Evolutionary conservation across 257 asterid genomes (phyloP), one percentile per base, ranked within the genome.

Genomic region (Jasminum sambac): DNA sequence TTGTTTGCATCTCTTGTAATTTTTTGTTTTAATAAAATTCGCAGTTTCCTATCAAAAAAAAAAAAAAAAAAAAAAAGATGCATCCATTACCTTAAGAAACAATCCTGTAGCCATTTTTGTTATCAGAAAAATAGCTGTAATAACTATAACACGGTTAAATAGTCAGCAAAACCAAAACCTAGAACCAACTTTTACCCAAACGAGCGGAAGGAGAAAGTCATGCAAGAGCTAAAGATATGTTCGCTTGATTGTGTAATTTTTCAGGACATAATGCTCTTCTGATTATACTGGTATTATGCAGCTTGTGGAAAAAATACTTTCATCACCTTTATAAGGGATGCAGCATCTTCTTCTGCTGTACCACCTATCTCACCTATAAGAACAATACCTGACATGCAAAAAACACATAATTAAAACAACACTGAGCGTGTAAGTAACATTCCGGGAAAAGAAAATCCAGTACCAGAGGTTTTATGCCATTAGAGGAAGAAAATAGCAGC

Each of bases 341-440:
- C 97, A 69, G 96, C 98, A 72, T 93, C 98, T 82, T 93, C 98
- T 84, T 93, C 98, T 26, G 97, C 97, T n/a, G 97, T 90, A 77
- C 97, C 98, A 70, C 98, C 97, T 19, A 93, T 93, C 89, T 93
- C 98, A 69, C 98, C 98, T 63, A 93, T 93, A 50, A 93, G 96
- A 78, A 93, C 68, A 59, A 93, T 89, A 76, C 98, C 98, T 93
- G 79, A 82, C 72, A 77, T 58, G 64, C 57, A 69, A 68, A 72
- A 66, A 42, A 44, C 63, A 77, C 48, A 48, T 59, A 60, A 48
- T 38, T 48, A 64, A 64, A 64, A 74, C 40, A 65, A 30, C 38
- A 66, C 72, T 13, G 34, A 60, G 46, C 39, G 30, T 5, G 4
- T n/a, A 39, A 63, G 57, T 11, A 19, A 14, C 21, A 50, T 36